These are phyloP conservation scores for Ophiostoma sp. DNA, from an alignment of 2,329 filamentous ascomycete genomes.

Conservation along the genomic window DNA sequence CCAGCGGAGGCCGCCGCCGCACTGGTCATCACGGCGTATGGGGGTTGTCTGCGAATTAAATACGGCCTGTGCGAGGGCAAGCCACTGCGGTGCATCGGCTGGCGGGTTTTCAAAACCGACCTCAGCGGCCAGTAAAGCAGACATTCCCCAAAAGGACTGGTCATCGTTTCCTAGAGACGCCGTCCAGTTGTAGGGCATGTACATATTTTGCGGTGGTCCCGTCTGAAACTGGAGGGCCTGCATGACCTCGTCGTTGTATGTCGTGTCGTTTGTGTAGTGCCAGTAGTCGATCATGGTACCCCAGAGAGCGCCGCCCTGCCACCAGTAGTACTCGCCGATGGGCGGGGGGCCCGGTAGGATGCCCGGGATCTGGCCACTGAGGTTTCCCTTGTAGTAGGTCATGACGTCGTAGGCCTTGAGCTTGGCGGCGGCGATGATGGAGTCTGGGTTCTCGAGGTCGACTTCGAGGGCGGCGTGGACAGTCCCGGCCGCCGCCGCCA, in stretches of 20 bases:
- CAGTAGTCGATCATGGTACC: constrained; percentile 43
- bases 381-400: constrained; percentile 37
- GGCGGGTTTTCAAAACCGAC: constrained; percentile 50
- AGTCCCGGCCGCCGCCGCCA: background rate
- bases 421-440: constrained; percentile 16
- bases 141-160: constrained; percentile 59
- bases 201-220: constrained; percentile 49
- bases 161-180: constrained; percentile 56
- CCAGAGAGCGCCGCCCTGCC: constrained; percentile 36
- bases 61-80: constrained; percentile 57
- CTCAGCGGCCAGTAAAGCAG: constrained; percentile 58
- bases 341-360: constrained; percentile 37
- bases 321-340: constrained; percentile 39
- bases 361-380: constrained; percentile 35
- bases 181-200: constrained; percentile 50
- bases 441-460: constrained; percentile 14
- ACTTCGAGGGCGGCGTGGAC: constrained; percentile 15
- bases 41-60: constrained; percentile 51
- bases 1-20: constrained; percentile 66
- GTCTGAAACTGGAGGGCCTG: constrained; percentile 49
- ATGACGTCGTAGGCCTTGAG: constrained; percentile 35
- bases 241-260: constrained; percentile 52
- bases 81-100: constrained; percentile 47
- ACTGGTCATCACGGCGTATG: constrained; percentile 55
- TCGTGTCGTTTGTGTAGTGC: constrained; percentile 46